Base-by-base conservation (phyloP, 305 asterid species). In the Fraxinus xanthoxyloides region DNA sequence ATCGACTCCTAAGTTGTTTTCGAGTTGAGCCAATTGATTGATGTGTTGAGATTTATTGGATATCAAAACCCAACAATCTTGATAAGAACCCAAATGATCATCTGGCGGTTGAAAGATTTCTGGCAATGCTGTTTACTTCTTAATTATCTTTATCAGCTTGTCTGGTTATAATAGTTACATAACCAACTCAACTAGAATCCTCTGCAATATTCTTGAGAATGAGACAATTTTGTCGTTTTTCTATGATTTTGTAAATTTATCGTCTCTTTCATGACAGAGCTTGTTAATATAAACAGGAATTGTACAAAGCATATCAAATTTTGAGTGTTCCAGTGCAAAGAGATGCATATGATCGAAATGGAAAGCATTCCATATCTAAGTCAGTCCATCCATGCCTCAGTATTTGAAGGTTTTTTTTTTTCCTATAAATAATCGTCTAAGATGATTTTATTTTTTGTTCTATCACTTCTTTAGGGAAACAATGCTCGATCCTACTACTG, bases 271-370 rank as follows among this genome's bases (percentile, higher is more conserved):
- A 72, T 40, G 43, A 75, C 43, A 65, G 21, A 19, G 23, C 79
- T 38, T 76, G 46, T 70, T 82, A 38, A 0, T 24, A 17, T 86
- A 38, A 76, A 85, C 87, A 93, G 97, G 94, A 86, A 70, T 81
- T 91, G 78, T 97, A 97, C 38, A 97, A 93, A 90, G 98, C 98
- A 24, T 95, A 93, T 85, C 98, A 95, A 88, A 92, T 93, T 72
- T 81, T 95, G 85, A 90, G 97, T 86, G 97, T 92, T 93, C 95
- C 97, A 36, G 77, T 83, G 77, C 97, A 95, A 83, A 84, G 98
- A 83, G 94, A 92, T 26, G 83, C 92, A 28, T 92, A 95, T 79
- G 95, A 95, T 88, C 92, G 86, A 81, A 91, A 90, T 90, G 98
- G 97, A 23, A 93, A 91, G 88, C 79, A 91, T 72, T 86, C 91